Conservation (phyloP, 257 asterid species). For the Nicotiana knightiana region DNA sequence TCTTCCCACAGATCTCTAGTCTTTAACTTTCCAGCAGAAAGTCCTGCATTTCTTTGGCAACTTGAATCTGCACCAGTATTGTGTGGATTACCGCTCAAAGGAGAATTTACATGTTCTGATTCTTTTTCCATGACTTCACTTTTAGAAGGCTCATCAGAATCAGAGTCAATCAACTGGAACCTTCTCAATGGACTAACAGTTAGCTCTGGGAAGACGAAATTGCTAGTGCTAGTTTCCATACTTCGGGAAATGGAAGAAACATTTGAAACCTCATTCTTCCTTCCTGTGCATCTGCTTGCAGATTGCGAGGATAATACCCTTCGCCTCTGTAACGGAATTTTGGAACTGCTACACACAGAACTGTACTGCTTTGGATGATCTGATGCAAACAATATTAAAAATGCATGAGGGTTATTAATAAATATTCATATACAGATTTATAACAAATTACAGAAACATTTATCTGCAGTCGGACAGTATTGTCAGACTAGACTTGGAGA, state of each 20-base stretch:
- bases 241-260: constrained; percentile 30
- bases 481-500: not conserved
- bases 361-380: constrained; percentile 26
- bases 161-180: constrained; percentile 85
- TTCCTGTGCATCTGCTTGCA: constrained; percentile 31
- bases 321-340: constrained; percentile 43
- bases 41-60: constrained; percentile 17
- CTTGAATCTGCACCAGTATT: constrained; percentile 20
- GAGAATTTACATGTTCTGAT: constrained; percentile 19
- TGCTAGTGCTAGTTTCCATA: constrained; percentile 24
- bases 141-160: constrained; percentile 57
- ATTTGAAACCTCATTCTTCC: constrained; percentile 33
- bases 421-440: not conserved
- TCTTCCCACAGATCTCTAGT: constrained; percentile 66
- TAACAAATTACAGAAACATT: not conserved
- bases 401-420: not conserved
- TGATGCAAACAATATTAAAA: constrained; percentile 17
- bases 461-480: not conserved
- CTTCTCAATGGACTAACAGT: constrained; percentile 74
- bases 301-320: constrained; percentile 43
- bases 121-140: constrained; percentile 18
- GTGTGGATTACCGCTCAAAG: constrained; percentile 20
- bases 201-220: constrained; percentile 36
- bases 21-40: constrained; percentile 27
- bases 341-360: constrained; percentile 72